Evolutionary conservation across 768 basidiomycete genomes (phyloP), one percentile per base, ranked within the genome.

Genomic region (Podaxis sp.): DNA sequence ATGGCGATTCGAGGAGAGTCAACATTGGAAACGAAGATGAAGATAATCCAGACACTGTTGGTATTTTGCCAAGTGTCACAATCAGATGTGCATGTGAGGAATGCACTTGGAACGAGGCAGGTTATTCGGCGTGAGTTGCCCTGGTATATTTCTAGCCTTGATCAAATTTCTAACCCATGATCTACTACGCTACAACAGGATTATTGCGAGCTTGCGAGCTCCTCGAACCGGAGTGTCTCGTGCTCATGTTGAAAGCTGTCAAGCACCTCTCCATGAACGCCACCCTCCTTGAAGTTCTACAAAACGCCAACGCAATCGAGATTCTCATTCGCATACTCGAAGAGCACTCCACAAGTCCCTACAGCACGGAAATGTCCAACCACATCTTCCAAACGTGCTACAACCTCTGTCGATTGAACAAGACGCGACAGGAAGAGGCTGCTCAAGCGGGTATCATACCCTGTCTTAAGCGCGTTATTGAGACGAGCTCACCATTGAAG

Each of bases 41-140:
- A 96, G 79, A 93, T 96, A 59, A 90, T 97, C 57, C 87, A 91
- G 69, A 92, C 97, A 66, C 68, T 95, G 52, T 75, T 93, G 60
- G 89, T 98, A 11, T 98, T 98, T 75, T 94, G 92, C 57, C 95
- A 98, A 70, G 94, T 94, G 2, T 92, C 94, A n/a, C 96, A 98
- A 70, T 92, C 90, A 15, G 96, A 99, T 73, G 87, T 89, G 51
- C 92, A 96, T 71, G 93, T 98, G 4, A 85, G 94, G 43, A 94
- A 93, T 72, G 95, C 95, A 4, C 80, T 99, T 64, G 95, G 94
- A 1, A 94, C 90, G 2, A 79, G 97, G 65, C 93, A 91, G 71
- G 91, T 97, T 60, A 82, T 97, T 46, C 82, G 93, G 70, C 87
- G 96, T 98, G 70, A 78, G 94, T 74, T 24, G 7, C 79, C 12